Evolutionary conservation across 2,329 filamentous ascomycete species (phyloP).

Genomic region (Microsporum canis): DNA sequence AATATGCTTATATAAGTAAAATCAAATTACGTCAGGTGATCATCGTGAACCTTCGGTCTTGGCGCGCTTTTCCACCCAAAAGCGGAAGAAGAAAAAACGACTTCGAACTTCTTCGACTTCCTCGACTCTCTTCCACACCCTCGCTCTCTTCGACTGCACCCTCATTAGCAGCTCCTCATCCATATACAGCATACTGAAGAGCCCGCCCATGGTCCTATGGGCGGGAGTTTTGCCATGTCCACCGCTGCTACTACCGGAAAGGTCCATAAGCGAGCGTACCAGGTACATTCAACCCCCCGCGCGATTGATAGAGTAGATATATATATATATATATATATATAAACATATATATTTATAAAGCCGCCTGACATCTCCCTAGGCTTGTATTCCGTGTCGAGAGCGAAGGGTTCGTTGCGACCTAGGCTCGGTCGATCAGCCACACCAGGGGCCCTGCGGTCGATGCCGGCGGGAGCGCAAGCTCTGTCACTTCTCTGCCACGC

Average conservation of each 20-base stretch:
- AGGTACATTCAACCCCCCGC: constrained; percentile 11
- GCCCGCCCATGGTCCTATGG: not conserved
- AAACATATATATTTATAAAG: not conserved
- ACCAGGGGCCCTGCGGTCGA: constrained; percentile 16
- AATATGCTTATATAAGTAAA: not conserved
- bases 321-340: not conserved
- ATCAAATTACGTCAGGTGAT: not conserved
- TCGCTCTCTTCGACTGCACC: not conserved
- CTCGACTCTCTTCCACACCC: not conserved
- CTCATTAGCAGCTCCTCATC: not conserved
- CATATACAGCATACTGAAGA: not conserved
- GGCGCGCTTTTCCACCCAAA: not conserved
- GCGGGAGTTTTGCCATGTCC: constrained; percentile 12
- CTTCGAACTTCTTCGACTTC: not conserved
- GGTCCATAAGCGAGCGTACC: constrained; percentile 17
- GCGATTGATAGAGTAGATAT: not conserved
- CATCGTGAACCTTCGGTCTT: not conserved
- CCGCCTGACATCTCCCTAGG: constrained; percentile 8
- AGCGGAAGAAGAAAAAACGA: not conserved
- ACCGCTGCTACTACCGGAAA: constrained; percentile 9
- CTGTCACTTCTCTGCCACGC: constrained; percentile 16
- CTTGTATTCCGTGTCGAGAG: constrained; percentile 17
- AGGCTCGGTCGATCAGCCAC: constrained; percentile 16
- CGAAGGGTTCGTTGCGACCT: constrained; percentile 17
- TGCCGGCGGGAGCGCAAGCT: constrained; percentile 17